Evolutionary conservation across 129 eudicot species (phyloP), one percentile per base, ranked within the genome.

Genomic region (Escallonia herrerae): DNA sequence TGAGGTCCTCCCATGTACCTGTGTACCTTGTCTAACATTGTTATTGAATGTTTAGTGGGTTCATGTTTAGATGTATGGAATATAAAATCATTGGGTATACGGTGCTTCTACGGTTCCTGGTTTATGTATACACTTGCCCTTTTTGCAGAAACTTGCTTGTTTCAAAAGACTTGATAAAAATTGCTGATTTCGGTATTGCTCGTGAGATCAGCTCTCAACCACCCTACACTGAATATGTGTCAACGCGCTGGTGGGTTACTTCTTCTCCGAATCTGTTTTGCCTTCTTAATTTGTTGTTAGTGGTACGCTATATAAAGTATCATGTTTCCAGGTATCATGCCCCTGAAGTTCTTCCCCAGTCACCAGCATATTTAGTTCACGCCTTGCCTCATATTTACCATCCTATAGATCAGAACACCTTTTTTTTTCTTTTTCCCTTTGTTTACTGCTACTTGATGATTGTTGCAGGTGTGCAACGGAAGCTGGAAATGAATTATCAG

Each of bases 181-280:
- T 93, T 72, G 98, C 99, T 81, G 99, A 93, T 84, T 89, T 93
- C 72, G 99, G 99, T 76, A 95, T 93, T 66, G 99, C 99, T 72
- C 91, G 99, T 40, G 96, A 93, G 79, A 93, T 86, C 54, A 72
- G 63, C 56, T 89, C 99, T 11, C 79, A 45, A 56, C 96, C 99
- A 56, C 99, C 99, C 1, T 93, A 83, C 68, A 93, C 99, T 4
- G 99, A 93, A 71, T 93, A 93, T 76, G 99, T 93, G 66, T 88
- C 99, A 57, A 93, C 99, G 48, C 99, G 99, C 67, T 93, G 99
- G 99, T 93, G 75, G 57, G 90, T 85, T 45, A n/a, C 43, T 39
- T 44, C 13, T 6, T 45, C 54, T 40, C 69, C 73, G 59, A 37
- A 49, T 70, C 11, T 41, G 10, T 49, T 55, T 51, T 15, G 53